A percentile compares a stretch with the other conserved stretches of the same genome.
phyloP scores from a whole-genome alignment of 805 yeast species.

The Nakazawaea ishiwadae region DNA sequence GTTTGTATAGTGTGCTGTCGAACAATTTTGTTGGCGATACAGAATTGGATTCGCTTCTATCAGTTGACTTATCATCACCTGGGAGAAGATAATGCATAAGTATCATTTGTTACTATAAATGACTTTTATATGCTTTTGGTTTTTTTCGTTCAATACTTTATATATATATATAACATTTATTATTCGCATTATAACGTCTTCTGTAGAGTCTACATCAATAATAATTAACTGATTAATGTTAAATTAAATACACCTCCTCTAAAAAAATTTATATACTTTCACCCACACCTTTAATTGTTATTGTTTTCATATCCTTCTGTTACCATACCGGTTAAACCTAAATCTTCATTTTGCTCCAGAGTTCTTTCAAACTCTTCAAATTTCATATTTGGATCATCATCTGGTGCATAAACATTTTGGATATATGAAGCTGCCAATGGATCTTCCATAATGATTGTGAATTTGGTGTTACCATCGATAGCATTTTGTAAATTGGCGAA shows the following conservation, averaged over 20 bases:
- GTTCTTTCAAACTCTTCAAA: constrained; percentile 91
- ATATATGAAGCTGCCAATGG: constrained; percentile 94
- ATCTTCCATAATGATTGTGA: constrained; percentile 87
- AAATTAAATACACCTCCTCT: no score
- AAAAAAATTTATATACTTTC: neutral
- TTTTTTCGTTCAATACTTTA: neutral
- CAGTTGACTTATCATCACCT: constrained; percentile 9
- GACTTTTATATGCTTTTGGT: neutral
- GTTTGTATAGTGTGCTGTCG: neutral
- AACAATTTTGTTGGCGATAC: neutral
- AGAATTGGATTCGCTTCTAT: constrained; percentile 6
- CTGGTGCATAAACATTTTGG: constrained; percentile 99
- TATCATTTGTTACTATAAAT: no score
- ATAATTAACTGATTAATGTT: no score
- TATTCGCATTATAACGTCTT: no score
- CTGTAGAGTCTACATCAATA: no score
- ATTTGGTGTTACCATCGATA: constrained; percentile 71
- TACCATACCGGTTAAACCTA: constrained; percentile 65
- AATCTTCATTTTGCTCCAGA: constrained; percentile 81
- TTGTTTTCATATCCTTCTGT: constrained; percentile 12
- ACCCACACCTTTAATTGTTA: neutral
- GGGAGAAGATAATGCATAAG: neutral
- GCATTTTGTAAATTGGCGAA: constrained; percentile 74
- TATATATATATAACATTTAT: no score
- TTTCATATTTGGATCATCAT: constrained; percentile 92